Evolutionary conservation across 768 basidiomycete genomes (phyloP), one percentile per base, ranked within the genome.

Genomic region (Tricholoma matsutake): DNA sequence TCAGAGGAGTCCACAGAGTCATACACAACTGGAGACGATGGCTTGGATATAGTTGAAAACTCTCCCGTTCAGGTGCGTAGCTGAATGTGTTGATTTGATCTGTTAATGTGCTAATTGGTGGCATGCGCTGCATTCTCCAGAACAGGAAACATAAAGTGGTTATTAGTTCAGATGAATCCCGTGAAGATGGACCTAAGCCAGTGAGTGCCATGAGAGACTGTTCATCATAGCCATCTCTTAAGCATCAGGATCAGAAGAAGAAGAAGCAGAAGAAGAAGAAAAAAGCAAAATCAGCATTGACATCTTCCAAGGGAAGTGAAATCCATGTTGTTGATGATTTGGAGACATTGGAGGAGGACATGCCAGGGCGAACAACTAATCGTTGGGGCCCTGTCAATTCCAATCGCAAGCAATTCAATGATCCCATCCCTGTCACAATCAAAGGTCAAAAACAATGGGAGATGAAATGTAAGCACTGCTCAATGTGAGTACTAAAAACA

Each of bases 381-480:
- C 34, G 39, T 34, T 18, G 39, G 37, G 55, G 34, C 22, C 55
- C 55, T n/a, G 37, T 25, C 18, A 56, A 56, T 41, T 41, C 55
- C 37, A 37, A 25, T 39, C 37, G 31, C 34, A 25, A 56, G 55
- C 34, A 56, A 20, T 56, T 56, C 18, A n/a, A 16, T 5, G 37
- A 56, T 39, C 35, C 55, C 32, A 41, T 56, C 37, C 32, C 55
- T 39, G 37, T 56, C 37, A 37, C 34, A 9, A 41, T 22, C 32
- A 25, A 32, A 20, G 37, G 55, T 20, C 25, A 34, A 54, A 16
- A 18, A 53, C 60, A 52, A 20, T 61, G 63, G 63, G 34, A 61
- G 51, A 61, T 64, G 37, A 37, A 55, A 34, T 64, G 63, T 52
- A 57, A 58, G 25, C 57, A 64, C 54, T 64, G 63, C 56, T 29